phyloP scores from a whole-genome alignment of 495 filamentous ascomycete genomes.

The Aspergillus kassunensis region DNA sequence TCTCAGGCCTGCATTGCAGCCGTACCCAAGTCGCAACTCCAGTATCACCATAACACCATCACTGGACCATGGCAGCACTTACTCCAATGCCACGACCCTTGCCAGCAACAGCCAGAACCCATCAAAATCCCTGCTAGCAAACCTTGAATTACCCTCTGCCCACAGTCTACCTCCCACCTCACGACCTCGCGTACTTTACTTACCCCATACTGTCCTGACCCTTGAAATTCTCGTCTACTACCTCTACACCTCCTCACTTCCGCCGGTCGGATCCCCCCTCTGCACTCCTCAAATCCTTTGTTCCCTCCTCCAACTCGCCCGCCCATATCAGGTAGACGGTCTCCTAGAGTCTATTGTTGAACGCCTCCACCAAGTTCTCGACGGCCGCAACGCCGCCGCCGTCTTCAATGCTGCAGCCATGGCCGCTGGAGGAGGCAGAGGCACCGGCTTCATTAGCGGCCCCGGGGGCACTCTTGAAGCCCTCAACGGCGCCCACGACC shows the following conservation, averaged over 20 bases:
- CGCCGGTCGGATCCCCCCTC: conserved; percentile 66
- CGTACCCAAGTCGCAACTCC: conserved; percentile 62
- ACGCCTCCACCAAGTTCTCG: conserved; percentile 83
- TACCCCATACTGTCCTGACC: conserved; percentile 88
- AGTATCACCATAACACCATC: conserved; percentile 81
- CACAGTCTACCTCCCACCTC: conserved; percentile 61
- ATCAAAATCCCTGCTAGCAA: conserved; percentile 43
- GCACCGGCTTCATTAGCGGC: conserved; percentile 48
- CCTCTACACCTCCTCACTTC: conserved; percentile 87
- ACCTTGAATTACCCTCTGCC: conserved; percentile 41
- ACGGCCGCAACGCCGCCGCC: conserved; percentile 89
- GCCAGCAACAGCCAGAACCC: conserved; percentile 46
- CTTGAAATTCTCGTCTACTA: conserved; percentile 84
- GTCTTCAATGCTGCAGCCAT: conserved; percentile 98
- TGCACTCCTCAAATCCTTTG: conserved; percentile 95
- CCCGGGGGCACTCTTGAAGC: conserved; percentile 43
- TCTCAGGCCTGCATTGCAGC: conserved; percentile 41
- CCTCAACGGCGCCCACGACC: conserved; percentile 34
- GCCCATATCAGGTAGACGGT: conserved; percentile 89
- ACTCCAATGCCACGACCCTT: conserved; percentile 58
- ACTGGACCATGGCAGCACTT: conserved; percentile 53
- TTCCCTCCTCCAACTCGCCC: conserved; percentile 86
- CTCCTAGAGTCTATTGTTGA: conserved; percentile 88
- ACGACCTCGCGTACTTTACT: conserved; percentile 80
- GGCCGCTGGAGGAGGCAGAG: conserved; percentile 89